Evolutionary conservation across 2,329 filamentous ascomycete species (phyloP).

Genomic region (Clonostachys solani): DNA sequence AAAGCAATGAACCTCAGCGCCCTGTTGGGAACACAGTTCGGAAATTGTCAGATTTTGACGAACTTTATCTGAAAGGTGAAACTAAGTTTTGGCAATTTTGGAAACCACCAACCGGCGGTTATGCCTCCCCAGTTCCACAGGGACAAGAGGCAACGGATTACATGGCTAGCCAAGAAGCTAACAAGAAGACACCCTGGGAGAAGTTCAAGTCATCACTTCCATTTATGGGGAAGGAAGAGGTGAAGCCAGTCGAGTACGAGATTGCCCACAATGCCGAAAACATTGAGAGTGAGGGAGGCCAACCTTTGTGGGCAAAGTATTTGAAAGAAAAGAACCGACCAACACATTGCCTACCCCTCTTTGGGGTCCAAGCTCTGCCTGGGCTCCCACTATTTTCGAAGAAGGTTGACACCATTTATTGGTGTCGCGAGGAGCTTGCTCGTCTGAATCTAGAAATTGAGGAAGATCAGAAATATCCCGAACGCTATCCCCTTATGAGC

Average conservation of each 20-base stretch:
- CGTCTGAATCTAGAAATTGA: constrained; percentile 90
- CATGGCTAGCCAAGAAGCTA: constrained; percentile 20
- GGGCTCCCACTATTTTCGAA: constrained; percentile 75
- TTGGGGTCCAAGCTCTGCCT: constrained; percentile 66
- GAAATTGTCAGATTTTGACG: constrained; percentile 40
- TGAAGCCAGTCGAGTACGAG: constrained; percentile 52
- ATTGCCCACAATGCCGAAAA: constrained; percentile 58
- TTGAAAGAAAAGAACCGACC: constrained; percentile 78
- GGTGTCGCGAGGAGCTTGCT: constrained; percentile 82
- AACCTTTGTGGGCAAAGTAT: constrained; percentile 70
- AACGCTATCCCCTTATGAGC: constrained; percentile 87
- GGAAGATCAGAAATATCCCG: constrained; percentile 77
- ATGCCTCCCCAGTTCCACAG: constrained; percentile 57
- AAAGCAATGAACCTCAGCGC: constrained; percentile 8
- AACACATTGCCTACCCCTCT: constrained; percentile 70
- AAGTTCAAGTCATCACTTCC: constrained; percentile 44
- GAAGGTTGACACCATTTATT: constrained; percentile 93
- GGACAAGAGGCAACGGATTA: constrained; percentile 37
- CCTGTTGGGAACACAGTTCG: constrained; percentile 45
- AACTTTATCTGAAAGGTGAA: constrained; percentile 40
- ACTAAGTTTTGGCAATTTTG: constrained; percentile 59
- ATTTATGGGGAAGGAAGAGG: constrained; percentile 38
- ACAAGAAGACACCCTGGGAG: constrained; percentile 44
- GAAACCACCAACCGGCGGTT: constrained; percentile 58
- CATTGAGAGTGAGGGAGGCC: constrained; percentile 54